Percentiles rank a stretch among this genome's conserved stretches.
These are phyloP conservation scores for Fremontodendron californicum DNA, from an alignment of 345 rosid species.

Conservation along the genomic window DNA sequence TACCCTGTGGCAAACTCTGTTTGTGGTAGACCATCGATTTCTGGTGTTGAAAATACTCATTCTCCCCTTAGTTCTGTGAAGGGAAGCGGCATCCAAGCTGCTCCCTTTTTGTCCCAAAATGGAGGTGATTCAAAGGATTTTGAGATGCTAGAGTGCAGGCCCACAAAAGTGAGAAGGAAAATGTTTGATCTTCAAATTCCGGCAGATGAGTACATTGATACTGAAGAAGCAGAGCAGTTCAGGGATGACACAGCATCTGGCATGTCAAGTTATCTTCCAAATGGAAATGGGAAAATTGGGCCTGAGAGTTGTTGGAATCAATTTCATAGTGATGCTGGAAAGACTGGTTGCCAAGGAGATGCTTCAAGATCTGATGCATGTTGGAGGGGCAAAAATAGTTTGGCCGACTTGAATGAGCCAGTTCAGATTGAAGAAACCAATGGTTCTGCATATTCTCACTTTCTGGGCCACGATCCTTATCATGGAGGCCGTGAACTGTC, in stretches of 20 bases:
- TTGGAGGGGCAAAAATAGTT: constrained; percentile 34
- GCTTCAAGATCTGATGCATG: constrained; percentile 37
- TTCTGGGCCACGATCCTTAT: constrained; percentile 22
- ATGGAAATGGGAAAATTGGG: constrained; percentile 36
- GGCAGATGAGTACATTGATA: constrained; percentile 66
- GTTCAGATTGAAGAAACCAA: constrained; percentile 44
- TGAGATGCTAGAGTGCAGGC: constrained; percentile 63
- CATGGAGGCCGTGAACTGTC: constrained; percentile 34
- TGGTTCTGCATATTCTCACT: constrained; percentile 35
- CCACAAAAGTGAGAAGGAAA: constrained; percentile 66
- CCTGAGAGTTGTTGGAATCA: constrained; percentile 35
- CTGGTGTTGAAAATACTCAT: constrained; percentile 44
- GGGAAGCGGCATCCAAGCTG: constrained; percentile 47
- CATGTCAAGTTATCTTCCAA: constrained; percentile 40
- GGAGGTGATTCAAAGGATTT: constrained; percentile 48
- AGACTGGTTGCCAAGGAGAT: constrained; percentile 35
- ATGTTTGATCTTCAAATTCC: constrained; percentile 87
- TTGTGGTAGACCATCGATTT: constrained; percentile 46
- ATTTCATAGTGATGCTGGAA: constrained; percentile 28
- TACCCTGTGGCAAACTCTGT: constrained; percentile 52
- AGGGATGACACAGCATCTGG: constrained; percentile 36
- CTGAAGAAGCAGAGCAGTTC: constrained; percentile 39
- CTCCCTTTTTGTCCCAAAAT: constrained; percentile 48
- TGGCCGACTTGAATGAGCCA: constrained; percentile 87
- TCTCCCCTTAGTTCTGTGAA: constrained; percentile 53